Evolutionary conservation across 805 yeast species (phyloP), one percentile per base, ranked within the genome.

Genomic region (Zygotorulaspora sp.): DNA sequence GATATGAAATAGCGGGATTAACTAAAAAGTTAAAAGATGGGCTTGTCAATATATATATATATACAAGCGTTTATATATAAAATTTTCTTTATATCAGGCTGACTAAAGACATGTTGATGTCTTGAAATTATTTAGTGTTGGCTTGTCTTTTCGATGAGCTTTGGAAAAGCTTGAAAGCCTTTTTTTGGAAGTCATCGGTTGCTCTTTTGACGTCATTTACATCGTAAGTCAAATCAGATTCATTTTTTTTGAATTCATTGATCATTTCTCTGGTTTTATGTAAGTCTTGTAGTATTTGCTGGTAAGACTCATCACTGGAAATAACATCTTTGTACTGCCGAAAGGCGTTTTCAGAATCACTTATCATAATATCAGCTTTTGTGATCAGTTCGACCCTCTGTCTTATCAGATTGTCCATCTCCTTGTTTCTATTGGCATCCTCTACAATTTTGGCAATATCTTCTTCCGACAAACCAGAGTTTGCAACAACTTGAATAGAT

Each of bases 261-360:
- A 79, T 75, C 47, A 45, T 42, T 2, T 30, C 30, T 28, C 58
- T 62, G 11, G 58, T 38, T 3, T 43, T 25, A 10, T 33, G 31
- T 15, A 77, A 57, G 43, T 73, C 71, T 37, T 66, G 51, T 38
- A 71, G 62, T 24, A 61, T 55, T 49, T 67, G 65, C 33, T 59
- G 58, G 48, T 66, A 75, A 31, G 68, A 61, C 48, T 63, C 68
- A 45, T 80, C 84, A 22, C 61, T 62, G 5, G 57, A 45, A 3
- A 77, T 70, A 6, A 62, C 43, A 6, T 63, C 61, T 6, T 72
- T 71, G 53, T 77, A 80, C 62, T 81, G 88, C 42, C 66, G 67
- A 37, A 90, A 68, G 2, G 95, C 87, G 62, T 75, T 74, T 61
- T 87, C 96, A 21, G 95, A 84, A 63, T 92, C 98, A 49, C 82